Percentiles rank a stretch among this genome's conserved stretches.
phyloP scores from a whole-genome alignment of 2,329 filamentous ascomycete species.

The Gremmenia infestans region DNA sequence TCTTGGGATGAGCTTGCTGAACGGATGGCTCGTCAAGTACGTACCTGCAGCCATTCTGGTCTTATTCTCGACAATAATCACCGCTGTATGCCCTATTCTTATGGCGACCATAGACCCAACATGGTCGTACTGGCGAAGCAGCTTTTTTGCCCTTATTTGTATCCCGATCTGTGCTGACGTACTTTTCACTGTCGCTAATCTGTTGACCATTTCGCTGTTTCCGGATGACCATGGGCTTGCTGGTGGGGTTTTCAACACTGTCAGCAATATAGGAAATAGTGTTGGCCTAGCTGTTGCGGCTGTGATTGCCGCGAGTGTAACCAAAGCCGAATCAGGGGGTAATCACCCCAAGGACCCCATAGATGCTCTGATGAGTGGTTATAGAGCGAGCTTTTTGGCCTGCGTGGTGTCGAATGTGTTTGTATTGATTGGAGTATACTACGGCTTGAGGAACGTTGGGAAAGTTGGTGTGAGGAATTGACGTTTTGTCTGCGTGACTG shows the following conservation, averaged over 20 bases:
- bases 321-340: slow-evolving; percentile 33
- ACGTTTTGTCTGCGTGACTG: too few relatives aligned
- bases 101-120: slow-evolving; percentile 41
- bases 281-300: slow-evolving; percentile 48
- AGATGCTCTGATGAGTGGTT: slow-evolving; percentile 44
- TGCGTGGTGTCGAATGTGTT: slow-evolving; percentile 43
- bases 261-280: slow-evolving; percentile 49
- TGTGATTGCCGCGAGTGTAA: slow-evolving; percentile 43
- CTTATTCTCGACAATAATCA: slow-evolving; percentile 33
- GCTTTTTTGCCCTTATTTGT: slow-evolving; percentile 39
- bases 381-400: slow-evolving; percentile 49
- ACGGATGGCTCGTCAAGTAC: slow-evolving; percentile 42
- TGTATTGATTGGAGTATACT: slow-evolving; percentile 31
- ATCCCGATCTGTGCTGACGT: slow-evolving; percentile 38
- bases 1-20: slow-evolving; percentile 38
- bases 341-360: slow-evolving; percentile 12
- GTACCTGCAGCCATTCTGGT: slow-evolving; percentile 40
- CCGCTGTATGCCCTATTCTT: slow-evolving; percentile 36
- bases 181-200: slow-evolving; percentile 51
- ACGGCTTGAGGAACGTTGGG: slow-evolving; percentile 39
- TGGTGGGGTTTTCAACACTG: slow-evolving; percentile 57
- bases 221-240: slow-evolving; percentile 53
- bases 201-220: slow-evolving; percentile 49
- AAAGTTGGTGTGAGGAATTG: slow-evolving; percentile 32
- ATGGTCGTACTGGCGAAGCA: slow-evolving; percentile 44